Conservation (phyloP, 495 filamentous ascomycete genomes). For the Lichenothelia convexa region DNA sequence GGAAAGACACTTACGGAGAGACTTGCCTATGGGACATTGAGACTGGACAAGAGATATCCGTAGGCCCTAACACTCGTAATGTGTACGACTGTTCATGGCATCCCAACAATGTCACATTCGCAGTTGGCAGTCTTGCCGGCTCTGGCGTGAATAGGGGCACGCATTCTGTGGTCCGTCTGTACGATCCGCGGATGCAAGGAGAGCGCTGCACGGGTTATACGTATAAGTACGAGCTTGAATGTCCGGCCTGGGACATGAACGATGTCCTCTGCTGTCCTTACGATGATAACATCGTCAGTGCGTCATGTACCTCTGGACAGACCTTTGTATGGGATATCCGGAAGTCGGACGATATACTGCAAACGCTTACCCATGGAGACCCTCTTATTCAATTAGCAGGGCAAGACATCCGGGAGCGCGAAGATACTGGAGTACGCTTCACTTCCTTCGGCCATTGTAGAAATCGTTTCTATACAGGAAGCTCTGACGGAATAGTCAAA, state of each 20-base stretch:
- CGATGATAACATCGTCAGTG: constrained; percentile 45
- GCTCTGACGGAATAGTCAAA: constrained; percentile 73
- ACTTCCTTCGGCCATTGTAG: constrained; percentile 55
- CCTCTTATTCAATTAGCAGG: constrained; percentile 44
- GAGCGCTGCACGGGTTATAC: constrained; percentile 21
- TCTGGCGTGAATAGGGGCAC: constrained; percentile 21
- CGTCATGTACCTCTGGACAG: constrained; percentile 66
- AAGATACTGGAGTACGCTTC: constrained; percentile 69
- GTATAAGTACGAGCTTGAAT: constrained; percentile 37
- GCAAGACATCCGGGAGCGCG: constrained; percentile 36
- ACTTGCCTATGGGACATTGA: constrained; percentile 52
- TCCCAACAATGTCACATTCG: constrained; percentile 44
- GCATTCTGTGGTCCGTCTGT: constrained; percentile 34
- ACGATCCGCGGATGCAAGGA: constrained; percentile 26
- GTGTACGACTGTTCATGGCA: constrained; percentile 74
- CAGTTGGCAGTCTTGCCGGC: constrained; percentile 20
- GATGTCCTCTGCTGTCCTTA: constrained; percentile 42
- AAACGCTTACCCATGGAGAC: constrained; percentile 48
- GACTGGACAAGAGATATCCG: constrained; percentile 25
- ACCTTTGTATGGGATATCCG: constrained; percentile 77
- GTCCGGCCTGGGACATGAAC: constrained; percentile 71
- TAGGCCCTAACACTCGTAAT: constrained; percentile 39
- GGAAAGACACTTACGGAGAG: constrained; percentile 42
- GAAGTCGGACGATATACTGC: constrained; percentile 34
- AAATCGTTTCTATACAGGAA: constrained; percentile 71